Evolutionary conservation across 768 basidiomycete species (phyloP).

Genomic region (Suillus plorans): DNA sequence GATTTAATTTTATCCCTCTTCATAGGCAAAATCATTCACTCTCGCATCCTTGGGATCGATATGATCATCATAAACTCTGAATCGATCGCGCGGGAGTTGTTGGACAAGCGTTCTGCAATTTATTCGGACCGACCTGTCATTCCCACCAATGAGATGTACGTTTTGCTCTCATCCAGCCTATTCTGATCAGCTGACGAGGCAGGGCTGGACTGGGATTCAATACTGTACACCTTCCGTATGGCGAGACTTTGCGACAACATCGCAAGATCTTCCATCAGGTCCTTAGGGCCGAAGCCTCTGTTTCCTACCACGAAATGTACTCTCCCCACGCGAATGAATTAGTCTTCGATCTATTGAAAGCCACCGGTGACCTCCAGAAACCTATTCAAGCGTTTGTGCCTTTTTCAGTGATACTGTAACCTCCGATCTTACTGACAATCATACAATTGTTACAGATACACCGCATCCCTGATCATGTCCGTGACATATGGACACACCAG

Average conservation of each 20-base stretch:
- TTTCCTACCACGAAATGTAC: conserved; percentile 14
- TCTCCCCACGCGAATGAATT: conserved; percentile 6
- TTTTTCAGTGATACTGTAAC: background rate
- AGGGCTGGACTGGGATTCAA: conserved; percentile 27
- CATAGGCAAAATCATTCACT: conserved; percentile 4
- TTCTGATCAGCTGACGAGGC: background rate
- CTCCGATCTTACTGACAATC: background rate
- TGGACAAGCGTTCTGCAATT: conserved; percentile 4
- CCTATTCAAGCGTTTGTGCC: conserved; percentile 19
- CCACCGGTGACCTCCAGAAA: conserved; percentile 13
- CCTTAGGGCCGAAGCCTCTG: conserved; percentile 14
- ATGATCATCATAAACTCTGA: conserved; percentile 10
- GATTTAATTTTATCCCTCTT: background rate
- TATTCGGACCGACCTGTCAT: conserved; percentile 6
- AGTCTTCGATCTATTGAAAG: conserved; percentile 12
- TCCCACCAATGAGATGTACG: conserved; percentile 2
- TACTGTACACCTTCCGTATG: conserved; percentile 22
- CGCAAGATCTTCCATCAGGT: conserved; percentile 18
- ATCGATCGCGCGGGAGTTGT: conserved; percentile 5
- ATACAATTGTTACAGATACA: conserved; percentile 13
- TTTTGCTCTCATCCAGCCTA: background rate
- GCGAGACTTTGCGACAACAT: conserved; percentile 18
- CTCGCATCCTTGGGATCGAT: conserved; percentile 6
- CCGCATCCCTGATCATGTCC: conserved; percentile 29
- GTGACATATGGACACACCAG: conserved; percentile 22